Conservation (phyloP, 2,329 filamentous ascomycete genomes). For the Fusarium robinianum region DNA sequence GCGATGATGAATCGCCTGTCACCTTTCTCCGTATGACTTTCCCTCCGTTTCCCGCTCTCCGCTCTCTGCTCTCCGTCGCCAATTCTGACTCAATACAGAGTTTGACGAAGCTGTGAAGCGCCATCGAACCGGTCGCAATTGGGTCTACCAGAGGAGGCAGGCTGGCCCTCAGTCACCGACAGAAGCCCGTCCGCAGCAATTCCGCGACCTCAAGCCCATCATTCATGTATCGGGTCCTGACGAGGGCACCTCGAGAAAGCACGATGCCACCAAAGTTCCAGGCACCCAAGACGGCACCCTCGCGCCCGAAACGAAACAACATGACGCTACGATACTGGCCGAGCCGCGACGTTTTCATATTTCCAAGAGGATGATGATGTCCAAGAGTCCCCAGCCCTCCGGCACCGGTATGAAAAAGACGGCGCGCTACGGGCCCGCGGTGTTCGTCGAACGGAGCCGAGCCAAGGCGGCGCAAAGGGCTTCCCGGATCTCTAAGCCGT, state of each 20-base stretch:
- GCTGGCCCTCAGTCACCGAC: slow-evolving; percentile 36
- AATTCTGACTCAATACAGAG: slow-evolving; percentile 44
- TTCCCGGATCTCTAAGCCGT: slow-evolving; percentile 16
- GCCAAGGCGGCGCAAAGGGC: slow-evolving; percentile 41
- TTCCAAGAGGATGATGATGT: slow-evolving; percentile 51
- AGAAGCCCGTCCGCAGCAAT: slow-evolving; percentile 26
- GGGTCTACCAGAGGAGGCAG: slow-evolving; percentile 60
- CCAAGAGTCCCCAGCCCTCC: slow-evolving; percentile 27
- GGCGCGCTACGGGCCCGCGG: slow-evolving; percentile 48
- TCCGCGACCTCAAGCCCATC: slow-evolving; percentile 43
- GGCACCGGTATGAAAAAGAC: slow-evolving; percentile 47
- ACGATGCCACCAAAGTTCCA: slow-evolving; percentile 11
- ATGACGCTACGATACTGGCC: slow-evolving; percentile 15
- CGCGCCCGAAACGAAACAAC: slow-evolving; percentile 14
- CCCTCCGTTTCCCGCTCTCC: too few species aligned
- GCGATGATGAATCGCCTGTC: slow-evolving; percentile 57
- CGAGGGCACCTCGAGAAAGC: slow-evolving; percentile 30
- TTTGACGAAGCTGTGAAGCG: slow-evolving; percentile 59
- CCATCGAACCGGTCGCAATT: slow-evolving; percentile 55
- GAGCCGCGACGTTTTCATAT: slow-evolving; percentile 61
- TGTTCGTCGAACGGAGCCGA: slow-evolving; percentile 60
- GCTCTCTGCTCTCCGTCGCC: slow-evolving; percentile 6
- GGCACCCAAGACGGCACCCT: slow-evolving; percentile 2
- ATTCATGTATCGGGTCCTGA: slow-evolving; percentile 55
- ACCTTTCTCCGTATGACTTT: slow-evolving; percentile 57